Conservation (phyloP, 2,329 filamentous ascomycete species). For the Neophaeococcomyces mojaviensis region DNA sequence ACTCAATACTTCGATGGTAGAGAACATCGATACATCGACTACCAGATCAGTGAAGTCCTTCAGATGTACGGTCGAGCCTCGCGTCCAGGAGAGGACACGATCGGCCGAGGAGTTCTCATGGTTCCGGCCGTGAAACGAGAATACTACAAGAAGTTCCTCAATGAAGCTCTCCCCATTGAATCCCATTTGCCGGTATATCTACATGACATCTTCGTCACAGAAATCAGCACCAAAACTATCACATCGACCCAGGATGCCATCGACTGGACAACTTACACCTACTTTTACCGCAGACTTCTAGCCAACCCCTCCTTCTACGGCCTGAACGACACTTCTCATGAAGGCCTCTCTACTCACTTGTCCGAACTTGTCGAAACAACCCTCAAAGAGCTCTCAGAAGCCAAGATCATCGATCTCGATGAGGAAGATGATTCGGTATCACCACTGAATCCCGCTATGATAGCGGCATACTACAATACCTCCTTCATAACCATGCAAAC, state of each 20-base stretch:
- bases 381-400: conserved; percentile 79
- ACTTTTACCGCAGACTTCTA: conserved; percentile 90
- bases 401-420: conserved; percentile 91
- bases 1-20: conserved; percentile 96
- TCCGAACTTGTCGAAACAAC: conserved; percentile 93
- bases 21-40: conserved; percentile 95
- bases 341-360: conserved; percentile 86
- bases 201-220: conserved; percentile 92
- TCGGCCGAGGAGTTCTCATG: conserved; percentile 91
- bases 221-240: conserved; percentile 94
- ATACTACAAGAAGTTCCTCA: conserved; percentile 98
- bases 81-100: conserved; percentile 67
- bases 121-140: conserved; percentile 88
- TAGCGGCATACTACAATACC: conserved; percentile 98
- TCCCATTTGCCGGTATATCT: conserved; percentile 86
- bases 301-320: conserved; percentile 97
- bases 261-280: conserved; percentile 97
- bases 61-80: conserved; percentile 98
- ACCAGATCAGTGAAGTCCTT: conserved; percentile 83
- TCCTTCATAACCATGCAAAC: conserved; percentile 99
- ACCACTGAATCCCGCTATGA: conserved; percentile 93
- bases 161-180: conserved; percentile 91
- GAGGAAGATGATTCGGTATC: conserved; percentile 85
- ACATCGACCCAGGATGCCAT: conserved; percentile 93
- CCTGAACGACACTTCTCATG: conserved; percentile 77